Conservation (phyloP, 2,329 filamentous ascomycete genomes). For the Penicillium sp. region DNA sequence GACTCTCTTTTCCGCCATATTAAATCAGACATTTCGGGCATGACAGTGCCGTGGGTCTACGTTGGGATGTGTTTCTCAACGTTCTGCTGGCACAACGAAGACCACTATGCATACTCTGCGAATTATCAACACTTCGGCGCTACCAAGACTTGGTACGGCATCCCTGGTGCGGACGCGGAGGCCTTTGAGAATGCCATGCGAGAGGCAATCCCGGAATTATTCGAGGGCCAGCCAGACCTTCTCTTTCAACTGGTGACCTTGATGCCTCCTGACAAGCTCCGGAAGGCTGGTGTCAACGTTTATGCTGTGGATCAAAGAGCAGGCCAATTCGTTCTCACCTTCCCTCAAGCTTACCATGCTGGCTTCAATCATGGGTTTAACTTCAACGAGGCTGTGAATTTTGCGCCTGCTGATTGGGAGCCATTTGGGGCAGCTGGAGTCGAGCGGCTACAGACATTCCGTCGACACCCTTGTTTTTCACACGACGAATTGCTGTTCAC, state of each 20-base stretch:
- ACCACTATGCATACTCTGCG: constrained; percentile 94
- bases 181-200: constrained; percentile 95
- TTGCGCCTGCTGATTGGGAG: constrained; percentile 93
- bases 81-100: constrained; percentile 99
- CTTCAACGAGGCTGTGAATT: constrained; percentile 98
- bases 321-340: constrained; percentile 93
- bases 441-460: constrained; percentile 76
- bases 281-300: constrained; percentile 86
- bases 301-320: constrained; percentile 94
- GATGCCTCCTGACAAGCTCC: constrained; percentile 84
- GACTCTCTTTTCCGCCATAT: constrained; percentile 95
- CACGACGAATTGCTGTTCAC: constrained; percentile 93
- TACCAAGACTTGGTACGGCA: constrained; percentile 99
- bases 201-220: constrained; percentile 89
- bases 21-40: constrained; percentile 95
- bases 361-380: constrained; percentile 99
- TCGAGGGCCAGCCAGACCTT: constrained; percentile 93
- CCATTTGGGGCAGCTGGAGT: constrained; percentile 83
- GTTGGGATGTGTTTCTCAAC: constrained; percentile 99
- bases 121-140: constrained; percentile 98
- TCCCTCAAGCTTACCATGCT: constrained; percentile 93
- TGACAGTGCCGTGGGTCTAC: constrained; percentile 99
- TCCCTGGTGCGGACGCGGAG: constrained; percentile 85
- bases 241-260: constrained; percentile 97
- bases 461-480: constrained; percentile 91